Conservation (phyloP, 1,284 basidiomycete species). For the Trichosporon sp. region DNA sequence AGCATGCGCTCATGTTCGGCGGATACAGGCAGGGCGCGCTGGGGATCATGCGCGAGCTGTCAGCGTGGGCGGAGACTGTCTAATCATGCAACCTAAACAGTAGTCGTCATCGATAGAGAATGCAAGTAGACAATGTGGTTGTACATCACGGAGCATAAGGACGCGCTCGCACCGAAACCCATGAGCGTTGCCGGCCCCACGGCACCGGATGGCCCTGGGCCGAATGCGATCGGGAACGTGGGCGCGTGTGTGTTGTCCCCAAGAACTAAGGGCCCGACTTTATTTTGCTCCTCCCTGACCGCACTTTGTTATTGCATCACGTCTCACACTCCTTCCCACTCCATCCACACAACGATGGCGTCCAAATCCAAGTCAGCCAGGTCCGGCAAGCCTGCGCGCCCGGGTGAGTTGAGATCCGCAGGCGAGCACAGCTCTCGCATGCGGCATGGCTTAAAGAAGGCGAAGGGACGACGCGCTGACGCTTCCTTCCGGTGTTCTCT, state of each 20-base stretch:
- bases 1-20: slow-evolving; percentile 56
- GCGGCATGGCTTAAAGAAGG: not conserved
- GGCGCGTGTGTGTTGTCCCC: slow-evolving; percentile 1
- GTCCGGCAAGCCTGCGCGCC: slow-evolving; percentile 2
- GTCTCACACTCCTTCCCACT: not conserved
- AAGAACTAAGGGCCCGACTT: not conserved
- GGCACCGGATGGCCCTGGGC: not conserved
- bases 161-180: not conserved
- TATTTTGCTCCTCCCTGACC: not conserved
- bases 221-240: not conserved
- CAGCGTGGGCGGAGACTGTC: slow-evolving; percentile 41
- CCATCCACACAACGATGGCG: slow-evolving; percentile 11
- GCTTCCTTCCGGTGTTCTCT: not conserved
- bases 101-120: too few species aligned
- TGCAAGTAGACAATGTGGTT: not conserved
- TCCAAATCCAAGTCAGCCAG: slow-evolving; percentile 12
- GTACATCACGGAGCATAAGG: not conserved
- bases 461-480: not conserved
- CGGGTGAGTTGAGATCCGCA: slow-evolving; percentile 1
- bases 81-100: not conserved
- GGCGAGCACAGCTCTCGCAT: not conserved
- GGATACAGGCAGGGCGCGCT: slow-evolving; percentile 47
- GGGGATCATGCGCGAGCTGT: slow-evolving; percentile 48
- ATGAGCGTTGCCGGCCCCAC: not conserved
- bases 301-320: not conserved